Conservation (phyloP, 345 rosid genomes). For the Balakata baccata region DNA sequence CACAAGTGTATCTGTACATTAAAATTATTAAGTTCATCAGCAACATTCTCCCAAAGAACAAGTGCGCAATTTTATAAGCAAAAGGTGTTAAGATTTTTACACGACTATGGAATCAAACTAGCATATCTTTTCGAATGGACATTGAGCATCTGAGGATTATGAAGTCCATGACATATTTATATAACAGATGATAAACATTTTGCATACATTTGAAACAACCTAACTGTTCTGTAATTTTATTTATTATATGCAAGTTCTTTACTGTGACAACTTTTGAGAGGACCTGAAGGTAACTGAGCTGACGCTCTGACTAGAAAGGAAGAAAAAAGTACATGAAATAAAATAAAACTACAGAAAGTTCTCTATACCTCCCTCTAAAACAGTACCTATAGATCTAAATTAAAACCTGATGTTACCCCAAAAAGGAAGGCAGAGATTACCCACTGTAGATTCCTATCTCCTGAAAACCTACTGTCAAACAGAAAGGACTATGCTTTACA, state of each 20-base stretch:
- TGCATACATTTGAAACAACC: slow-evolving; percentile 7
- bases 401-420: slow-evolving; percentile 29
- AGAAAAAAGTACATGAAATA: slow-evolving; percentile 4
- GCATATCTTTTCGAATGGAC: not conserved
- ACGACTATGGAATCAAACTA: not conserved
- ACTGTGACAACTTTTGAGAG: slow-evolving; percentile 26
- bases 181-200: slow-evolving; percentile 8
- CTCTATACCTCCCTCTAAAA: slow-evolving; percentile 17
- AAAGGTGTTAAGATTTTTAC: not conserved
- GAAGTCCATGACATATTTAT: not conserved
- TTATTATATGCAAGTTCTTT: slow-evolving; percentile 33
- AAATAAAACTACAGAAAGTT: slow-evolving; percentile 19
- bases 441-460: slow-evolving; percentile 9
- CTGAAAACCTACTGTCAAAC: no score
- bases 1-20: not conserved
- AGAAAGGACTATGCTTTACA: not conserved
- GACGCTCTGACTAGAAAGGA: slow-evolving; percentile 4
- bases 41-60: no score
- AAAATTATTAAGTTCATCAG: not conserved
- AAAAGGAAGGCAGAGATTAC: slow-evolving; percentile 31
- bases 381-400: slow-evolving; percentile 22
- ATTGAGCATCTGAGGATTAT: slow-evolving; percentile 6
- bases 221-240: slow-evolving; percentile 28
- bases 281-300: slow-evolving; percentile 17
- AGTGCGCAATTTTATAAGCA: not conserved